Evolutionary conservation across 2,329 filamentous ascomycete genomes (phyloP), one percentile per base, ranked within the genome.

Genomic region (Trichothecium sympodiale): DNA sequence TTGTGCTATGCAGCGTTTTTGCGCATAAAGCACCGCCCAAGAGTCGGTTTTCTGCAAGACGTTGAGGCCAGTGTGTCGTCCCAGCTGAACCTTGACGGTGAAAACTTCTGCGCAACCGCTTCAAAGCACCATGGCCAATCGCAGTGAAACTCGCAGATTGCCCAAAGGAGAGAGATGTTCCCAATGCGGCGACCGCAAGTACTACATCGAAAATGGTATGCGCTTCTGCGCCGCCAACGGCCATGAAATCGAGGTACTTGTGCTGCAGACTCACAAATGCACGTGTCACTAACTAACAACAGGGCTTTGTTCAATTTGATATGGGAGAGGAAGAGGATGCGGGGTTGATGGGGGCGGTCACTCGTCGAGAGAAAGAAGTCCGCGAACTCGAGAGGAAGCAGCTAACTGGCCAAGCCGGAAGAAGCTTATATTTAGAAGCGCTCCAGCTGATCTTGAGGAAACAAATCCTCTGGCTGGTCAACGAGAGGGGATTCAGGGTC

Each of bases 381-480:
- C 64, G 64, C 35, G 64, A 73, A 49, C 73, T 65, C 33, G 60
- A 69, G 32, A 65, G 64, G 33, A 63, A 64, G 39, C 70, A 79
- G 50, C 64, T 83, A 34, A 56, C 56, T 5, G 88, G 88, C 29
- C 65, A 73, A 32, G 69, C 75, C 36, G 89, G 82, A 12, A 75
- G 78, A 43, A 75, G 82, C 43, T 71, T 95, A 17, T 95, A 84
- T 53, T 65, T 96, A 26, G 82, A 94, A 53, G 81, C 77, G 43
- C 73, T 93, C 40, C 89, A 96, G 57, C 65, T 94, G 23, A 71
- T 96, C 33, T 62, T 98, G 18, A 77, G 87, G 53, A 84, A 82
- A 51, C 89, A 96, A 61, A 62, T 85, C 13, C 60, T 74, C 50
- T 88, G 80, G 67, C 64, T 96, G 20, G 64, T 94, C 12, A 62